These are phyloP conservation scores for Ascochyta clinopodiicola DNA, from an alignment of 2,329 filamentous ascomycete species.

Conservation along the genomic window DNA sequence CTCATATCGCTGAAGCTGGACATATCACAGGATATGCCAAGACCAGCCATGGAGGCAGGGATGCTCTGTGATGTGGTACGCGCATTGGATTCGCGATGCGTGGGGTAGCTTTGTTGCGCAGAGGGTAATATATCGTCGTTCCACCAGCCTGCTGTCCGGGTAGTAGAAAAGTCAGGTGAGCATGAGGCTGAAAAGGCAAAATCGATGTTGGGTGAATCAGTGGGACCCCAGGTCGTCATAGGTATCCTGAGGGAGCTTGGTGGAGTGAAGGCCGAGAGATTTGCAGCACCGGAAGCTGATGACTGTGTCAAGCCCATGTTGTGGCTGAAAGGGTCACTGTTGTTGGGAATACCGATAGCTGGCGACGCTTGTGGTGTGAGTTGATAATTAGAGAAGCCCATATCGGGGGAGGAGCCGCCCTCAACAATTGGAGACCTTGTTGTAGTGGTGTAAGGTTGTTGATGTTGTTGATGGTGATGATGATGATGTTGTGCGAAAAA, in stretches of 20 bases:
- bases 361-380: conserved; percentile 44
- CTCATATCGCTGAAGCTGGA: conserved; percentile 26
- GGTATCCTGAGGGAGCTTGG: conserved; percentile 41
- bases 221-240: conserved; percentile 41
- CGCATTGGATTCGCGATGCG: conserved; percentile 30
- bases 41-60: conserved; percentile 27
- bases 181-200: conserved; percentile 42
- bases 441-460: conserved; percentile 32
- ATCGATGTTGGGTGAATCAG: conserved; percentile 36
- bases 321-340: conserved; percentile 32
- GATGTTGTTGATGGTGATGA: conserved; percentile 18
- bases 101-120: conserved; percentile 21
- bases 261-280: conserved; percentile 49
- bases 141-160: conserved; percentile 41
- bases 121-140: conserved; percentile 21
- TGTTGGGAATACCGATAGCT: conserved; percentile 32
- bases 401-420: conserved; percentile 22
- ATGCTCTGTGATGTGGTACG: conserved; percentile 27
- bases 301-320: conserved; percentile 26
- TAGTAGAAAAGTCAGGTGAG: conserved; percentile 30
- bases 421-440: conserved; percentile 27
- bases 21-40: conserved; percentile 42
- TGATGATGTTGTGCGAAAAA: conserved; percentile 26
- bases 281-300: conserved; percentile 27
- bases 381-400: conserved; percentile 40